Conservation (phyloP, 176 grass and related monocot genomes). For the Echinochloa phyllopogon region DNA sequence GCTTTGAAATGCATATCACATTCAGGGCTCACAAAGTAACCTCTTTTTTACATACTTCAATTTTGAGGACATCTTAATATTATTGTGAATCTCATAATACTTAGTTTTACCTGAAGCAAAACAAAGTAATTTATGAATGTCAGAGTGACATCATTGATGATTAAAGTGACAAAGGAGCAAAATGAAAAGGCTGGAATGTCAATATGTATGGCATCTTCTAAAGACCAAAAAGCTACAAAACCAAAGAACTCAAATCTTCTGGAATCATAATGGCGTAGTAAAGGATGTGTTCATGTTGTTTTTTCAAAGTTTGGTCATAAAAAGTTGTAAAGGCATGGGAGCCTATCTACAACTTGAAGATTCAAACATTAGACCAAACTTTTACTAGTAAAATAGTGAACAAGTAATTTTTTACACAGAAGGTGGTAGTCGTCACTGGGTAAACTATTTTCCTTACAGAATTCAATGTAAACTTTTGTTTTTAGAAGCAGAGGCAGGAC, state of each 20-base stretch:
- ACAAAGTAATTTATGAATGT: background rate
- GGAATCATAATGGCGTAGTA: background rate
- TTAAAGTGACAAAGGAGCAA: background rate
- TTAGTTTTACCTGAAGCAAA: background rate
- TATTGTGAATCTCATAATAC: background rate
- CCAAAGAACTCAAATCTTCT: background rate
- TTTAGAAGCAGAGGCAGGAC: background rate
- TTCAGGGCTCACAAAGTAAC: background rate
- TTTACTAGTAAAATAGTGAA: background rate
- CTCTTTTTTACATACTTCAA: background rate
- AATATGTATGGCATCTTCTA: background rate
- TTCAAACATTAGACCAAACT: background rate
- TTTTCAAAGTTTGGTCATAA: constrained; percentile 2
- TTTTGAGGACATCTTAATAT: no score
- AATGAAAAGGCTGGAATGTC: background rate
- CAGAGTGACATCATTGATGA: background rate
- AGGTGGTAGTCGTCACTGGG: background rate
- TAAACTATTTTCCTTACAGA: background rate
- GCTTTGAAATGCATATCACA: background rate
- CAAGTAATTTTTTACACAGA: background rate
- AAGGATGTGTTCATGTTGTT: background rate
- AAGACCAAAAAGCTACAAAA: background rate
- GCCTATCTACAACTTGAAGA: background rate
- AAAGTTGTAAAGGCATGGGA: background rate
- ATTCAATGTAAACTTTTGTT: background rate